Evolutionary conservation across 2,329 filamentous ascomycete species (phyloP).

Genomic region (Ascochyta rabiei): DNA sequence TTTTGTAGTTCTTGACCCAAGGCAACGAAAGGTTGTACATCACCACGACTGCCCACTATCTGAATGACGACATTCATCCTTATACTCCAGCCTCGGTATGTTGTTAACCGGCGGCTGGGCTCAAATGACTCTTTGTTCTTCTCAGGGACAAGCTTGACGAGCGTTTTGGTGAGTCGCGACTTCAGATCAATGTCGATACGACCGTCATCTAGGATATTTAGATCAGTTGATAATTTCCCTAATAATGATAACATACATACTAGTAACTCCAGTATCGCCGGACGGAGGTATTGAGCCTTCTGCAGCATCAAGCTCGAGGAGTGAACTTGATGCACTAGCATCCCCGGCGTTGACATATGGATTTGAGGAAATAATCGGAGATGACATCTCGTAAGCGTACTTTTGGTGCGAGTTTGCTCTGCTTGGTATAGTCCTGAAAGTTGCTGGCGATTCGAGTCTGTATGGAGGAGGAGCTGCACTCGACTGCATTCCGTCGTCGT

Average conservation of each 20-base stretch:
- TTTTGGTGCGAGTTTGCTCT: background rate
- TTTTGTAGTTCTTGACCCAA: slow-evolving; percentile 57
- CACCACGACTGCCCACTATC: slow-evolving; percentile 60
- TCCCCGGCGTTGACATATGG: background rate
- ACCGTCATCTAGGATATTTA: slow-evolving; percentile 25
- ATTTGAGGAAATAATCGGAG: background rate
- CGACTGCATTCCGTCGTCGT: background rate
- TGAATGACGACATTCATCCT: slow-evolving; percentile 61
- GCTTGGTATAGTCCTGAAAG: background rate
- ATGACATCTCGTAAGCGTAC: background rate
- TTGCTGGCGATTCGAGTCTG: background rate
- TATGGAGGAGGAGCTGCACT: slow-evolving; percentile 8
- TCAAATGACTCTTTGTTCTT: slow-evolving; percentile 6
- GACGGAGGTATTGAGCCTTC: slow-evolving; percentile 13
- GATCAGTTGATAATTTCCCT: background rate
- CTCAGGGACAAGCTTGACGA: slow-evolving; percentile 28
- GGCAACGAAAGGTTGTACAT: slow-evolving; percentile 65
- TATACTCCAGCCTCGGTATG: slow-evolving; percentile 5
- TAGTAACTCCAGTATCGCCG: slow-evolving; percentile 21
- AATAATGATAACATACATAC: background rate
- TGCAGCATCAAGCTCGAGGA: background rate
- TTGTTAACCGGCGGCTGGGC: slow-evolving; percentile 14
- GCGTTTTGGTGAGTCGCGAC: slow-evolving; percentile 25
- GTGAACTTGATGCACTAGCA: background rate
- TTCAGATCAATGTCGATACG: slow-evolving; percentile 35